Base-by-base conservation (phyloP, 2,329 filamentous ascomycete genomes). In the Didymella glomerata region DNA sequence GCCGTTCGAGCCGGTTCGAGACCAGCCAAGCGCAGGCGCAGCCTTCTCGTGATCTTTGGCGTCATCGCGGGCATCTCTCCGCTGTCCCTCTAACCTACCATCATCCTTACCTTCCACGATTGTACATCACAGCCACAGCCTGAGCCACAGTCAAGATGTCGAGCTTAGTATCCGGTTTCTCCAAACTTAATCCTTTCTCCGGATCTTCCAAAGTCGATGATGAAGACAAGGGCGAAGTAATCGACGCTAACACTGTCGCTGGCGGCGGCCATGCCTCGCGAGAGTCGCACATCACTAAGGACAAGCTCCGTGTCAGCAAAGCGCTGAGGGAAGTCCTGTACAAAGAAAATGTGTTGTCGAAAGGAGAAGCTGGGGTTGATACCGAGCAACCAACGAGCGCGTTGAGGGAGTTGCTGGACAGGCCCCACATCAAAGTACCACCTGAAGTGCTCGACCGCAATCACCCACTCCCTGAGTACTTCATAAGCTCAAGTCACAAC, bases 401-500 rank as follows among this genome's bases (percentile, higher is more conserved):
- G 0, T 73, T 90, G 24, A 76, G 79, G 22, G 76, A 79, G 2
- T 76, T 90, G 16, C 78, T 90, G 7, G 79, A 83, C 60, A 84
- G 81, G 64, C 82, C 84, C 30, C 85, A 89, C 73, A 82, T 88
- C 66, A 69, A 80, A 36, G 84, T 89, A 1, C 87, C 88, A 0
- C 60, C 73, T 2, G 76, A 82, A 52, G 74, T 88, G 13, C 82
- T 83, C 9, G 85, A 89, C 68, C 79, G 85, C 56, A 85, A 82
- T 11, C 80, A 86, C 63, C 84, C 88, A 1, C 77, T 91, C 22
- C 84, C 88, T 1, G 87, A 90, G 64, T 91, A 91, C 75, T 91
- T 87, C 69, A 86, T 91, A 76, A 89, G 86, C 75, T 90, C 87
- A 4, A 89, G 86, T 63, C 89, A 91, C 78, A 91, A 91, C 75